Evolutionary conservation across 192 early-diverging fungal genomes (phyloP), one percentile per base, ranked within the genome.

Genomic region (Coemansia umbellata): DNA sequence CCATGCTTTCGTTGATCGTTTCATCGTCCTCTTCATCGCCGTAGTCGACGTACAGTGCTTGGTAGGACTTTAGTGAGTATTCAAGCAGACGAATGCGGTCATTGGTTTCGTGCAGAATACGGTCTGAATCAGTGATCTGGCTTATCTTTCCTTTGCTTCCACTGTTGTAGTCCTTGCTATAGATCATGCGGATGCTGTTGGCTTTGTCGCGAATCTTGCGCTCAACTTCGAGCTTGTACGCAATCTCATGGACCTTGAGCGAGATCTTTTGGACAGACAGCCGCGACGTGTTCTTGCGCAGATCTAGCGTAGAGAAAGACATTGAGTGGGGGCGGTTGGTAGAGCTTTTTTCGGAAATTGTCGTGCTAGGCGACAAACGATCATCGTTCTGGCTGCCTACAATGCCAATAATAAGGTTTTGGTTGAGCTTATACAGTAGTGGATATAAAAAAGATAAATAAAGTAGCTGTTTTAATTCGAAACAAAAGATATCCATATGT

Each of bases 201-300:
- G 66, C 70, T 27, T 63, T 69, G 40, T 74, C 87, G 55, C 86
- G 80, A n/a, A 99, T 85, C 72, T 94, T 94, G 58, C 81, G 85
- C 78, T 99, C 97, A 17, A 98, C 87, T 47, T 94, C 90, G 13
- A 98, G 83, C 74, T 97, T 96, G 60, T 84, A 87, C 30, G 85
- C 85, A 26, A 95, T 80, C 69, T 95, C 92, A 30, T 84, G 82
- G 17, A 97, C 78, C 69, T 92, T 93, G 62, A 87, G 72, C 31
- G 86, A 85, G 32, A 89, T 81, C 71, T 87, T 85, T 37, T 84
- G 81, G n/a, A 66, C 80, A 5, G 83, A 84, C 63, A 86, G 67
- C 11, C 81, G 78, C 13, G 84, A 82, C n/a, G 81, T 79, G 5
- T 83, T 79, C 63, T 85, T 89, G 30, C 85, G 74, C 55, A 87